Evolutionary conservation across 352 stramenopile species (phyloP).

Genomic region (Phytophthora brassicae): DNA sequence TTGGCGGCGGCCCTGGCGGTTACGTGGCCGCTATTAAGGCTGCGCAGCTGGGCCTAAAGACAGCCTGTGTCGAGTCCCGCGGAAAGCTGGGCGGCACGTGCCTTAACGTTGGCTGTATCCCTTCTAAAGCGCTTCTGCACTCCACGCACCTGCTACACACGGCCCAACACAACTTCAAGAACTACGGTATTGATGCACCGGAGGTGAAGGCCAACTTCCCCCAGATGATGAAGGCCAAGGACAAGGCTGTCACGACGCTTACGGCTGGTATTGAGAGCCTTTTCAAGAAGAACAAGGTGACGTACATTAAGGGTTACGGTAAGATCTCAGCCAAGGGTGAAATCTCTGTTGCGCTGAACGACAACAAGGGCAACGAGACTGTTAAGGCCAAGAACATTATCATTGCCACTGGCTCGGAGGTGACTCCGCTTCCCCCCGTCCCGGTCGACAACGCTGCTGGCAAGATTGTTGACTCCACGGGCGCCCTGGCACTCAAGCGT

Average conservation of each 20-base stretch:
- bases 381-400: constrained; percentile 98
- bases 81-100: constrained; percentile 96
- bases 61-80: constrained; percentile 97
- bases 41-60: constrained; percentile 97
- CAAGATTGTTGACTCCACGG: constrained; percentile 99
- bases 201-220: constrained; percentile 94
- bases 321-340: constrained; percentile 93
- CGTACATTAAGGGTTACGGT: constrained; percentile 97
- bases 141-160: constrained; percentile 96
- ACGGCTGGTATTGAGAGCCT: constrained; percentile 97
- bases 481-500: constrained; percentile 92
- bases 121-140: constrained; percentile 97
- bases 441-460: constrained; percentile 96
- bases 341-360: constrained; percentile 91
- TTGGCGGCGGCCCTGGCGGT: constrained; percentile 96
- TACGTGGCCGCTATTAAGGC: constrained; percentile 99
- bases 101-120: constrained; percentile 99
- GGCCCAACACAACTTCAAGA: constrained; percentile 95
- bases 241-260: constrained; percentile 93
- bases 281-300: constrained; percentile 99
- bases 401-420: constrained; percentile 88
- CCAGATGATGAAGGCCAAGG: constrained; percentile 97
- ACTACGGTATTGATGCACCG: constrained; percentile 93
- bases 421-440: constrained; percentile 93
- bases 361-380: constrained; percentile 87